These are phyloP conservation scores for Xylaria intraflava DNA, from an alignment of 495 filamentous ascomycete species.

Conservation along the genomic window DNA sequence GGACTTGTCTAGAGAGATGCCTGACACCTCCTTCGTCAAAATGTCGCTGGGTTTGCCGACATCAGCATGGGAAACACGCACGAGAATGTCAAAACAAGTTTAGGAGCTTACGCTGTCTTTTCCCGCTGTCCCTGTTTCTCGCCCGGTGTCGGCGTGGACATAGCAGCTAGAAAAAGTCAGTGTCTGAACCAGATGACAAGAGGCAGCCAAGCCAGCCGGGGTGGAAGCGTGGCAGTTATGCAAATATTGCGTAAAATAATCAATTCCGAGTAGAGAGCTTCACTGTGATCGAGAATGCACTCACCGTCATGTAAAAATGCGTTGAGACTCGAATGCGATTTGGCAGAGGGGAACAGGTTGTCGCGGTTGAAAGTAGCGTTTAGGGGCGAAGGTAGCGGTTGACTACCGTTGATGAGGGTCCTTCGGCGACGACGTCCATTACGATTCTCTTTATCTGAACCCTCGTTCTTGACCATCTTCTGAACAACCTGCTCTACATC, in stretches of 20 bases:
- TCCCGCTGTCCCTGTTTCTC: slow-evolving; percentile 83
- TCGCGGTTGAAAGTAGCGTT: slow-evolving; percentile 80
- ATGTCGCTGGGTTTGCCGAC: slow-evolving; percentile 56
- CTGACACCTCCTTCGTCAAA: slow-evolving; percentile 84
- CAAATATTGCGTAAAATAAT: neutral
- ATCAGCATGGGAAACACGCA: slow-evolving; percentile 9
- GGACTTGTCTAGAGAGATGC: slow-evolving; percentile 84
- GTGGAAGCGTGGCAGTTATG: neutral
- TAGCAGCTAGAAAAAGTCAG: slow-evolving; percentile 8
- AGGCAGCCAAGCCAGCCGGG: neutral
- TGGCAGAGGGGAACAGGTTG: slow-evolving; percentile 62
- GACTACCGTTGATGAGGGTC: slow-evolving; percentile 94
- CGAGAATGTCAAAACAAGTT: neutral
- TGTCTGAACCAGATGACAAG: slow-evolving; percentile 2
- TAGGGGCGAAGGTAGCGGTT: slow-evolving; percentile 90
- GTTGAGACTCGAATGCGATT: slow-evolving; percentile 75
- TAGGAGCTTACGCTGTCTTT: slow-evolving; percentile 76
- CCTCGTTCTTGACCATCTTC: slow-evolving; percentile 85
- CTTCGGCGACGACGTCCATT: slow-evolving; percentile 89
- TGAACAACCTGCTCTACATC: slow-evolving; percentile 96
- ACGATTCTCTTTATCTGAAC: slow-evolving; percentile 74
- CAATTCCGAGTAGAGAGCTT: neutral
- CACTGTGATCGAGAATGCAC: slow-evolving; percentile 17
- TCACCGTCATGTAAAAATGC: slow-evolving; percentile 77
- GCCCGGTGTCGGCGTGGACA: slow-evolving; percentile 14